Base-by-base conservation (phyloP, 2,329 filamentous ascomycete genomes). In the Cladophialophora psammophila region DNA sequence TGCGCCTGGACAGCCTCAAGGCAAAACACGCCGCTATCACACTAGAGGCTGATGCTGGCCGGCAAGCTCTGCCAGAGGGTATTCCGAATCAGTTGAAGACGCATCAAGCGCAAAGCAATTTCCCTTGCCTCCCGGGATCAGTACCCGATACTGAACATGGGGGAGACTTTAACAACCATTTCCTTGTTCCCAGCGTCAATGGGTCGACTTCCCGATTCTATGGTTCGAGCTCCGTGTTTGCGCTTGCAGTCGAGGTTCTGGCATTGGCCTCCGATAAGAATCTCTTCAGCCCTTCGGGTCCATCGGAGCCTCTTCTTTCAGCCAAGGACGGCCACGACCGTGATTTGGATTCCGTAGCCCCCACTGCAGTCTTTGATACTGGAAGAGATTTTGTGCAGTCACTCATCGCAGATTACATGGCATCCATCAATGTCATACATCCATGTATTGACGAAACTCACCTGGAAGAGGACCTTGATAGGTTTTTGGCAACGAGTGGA, bases 221-320 rank as follows among this genome's bases (percentile, higher is more conserved):
- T 42, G 59, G 59, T 18, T 52, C 59, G 18, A 61, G 59, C 31
- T 61, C 59, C 6, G 59, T 61, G n/a, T 61, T 61, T 61, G 42
- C 59, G 32, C 59, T 61, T 32, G 45, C 45, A 15, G 59, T 61
- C 12, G 59, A 52, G 59, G 34, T 35, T 8, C 42, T 61, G 18
- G 59, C 59, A 34, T 9, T 55, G 35, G 59, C 32, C 32, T 61
- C 42, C 50, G 59, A 61, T n/a, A 54, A 31, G 34, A 61, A 38
- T 36, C 59, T 61, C 32, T 53, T 52, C 48, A 61, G 6, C 5
- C 45, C 48, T 31, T 54, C 48, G 32, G 20, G 35, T 12, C 48
- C 59, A 26, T 18, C 18, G 32, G 48, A 61, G 9, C 45, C 48
- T 61, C 42, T 32, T 8, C 48, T 61, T 40, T 54, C 35, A 54